Percentiles rank a stretch among this genome's conserved stretches.
Conservation (phyloP, 2,329 filamentous ascomycete species). For the Aureobasidium subglaciale region DNA sequence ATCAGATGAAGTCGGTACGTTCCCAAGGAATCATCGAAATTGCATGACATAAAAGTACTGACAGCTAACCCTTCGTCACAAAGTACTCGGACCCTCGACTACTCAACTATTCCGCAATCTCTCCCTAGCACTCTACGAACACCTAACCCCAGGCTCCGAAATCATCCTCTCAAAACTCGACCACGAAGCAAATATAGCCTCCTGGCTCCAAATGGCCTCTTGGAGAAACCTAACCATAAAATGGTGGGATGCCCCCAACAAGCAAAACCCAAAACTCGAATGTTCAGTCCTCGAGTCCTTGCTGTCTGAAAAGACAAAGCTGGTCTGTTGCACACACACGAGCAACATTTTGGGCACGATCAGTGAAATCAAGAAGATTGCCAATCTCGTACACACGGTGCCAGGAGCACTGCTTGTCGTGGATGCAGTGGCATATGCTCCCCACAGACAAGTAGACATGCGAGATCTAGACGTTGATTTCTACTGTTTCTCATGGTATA, state of each 20-base stretch:
- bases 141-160: conserved; percentile 48
- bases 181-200: conserved; percentile 69
- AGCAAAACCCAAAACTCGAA: conserved; percentile 52
- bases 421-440: conserved; percentile 70
- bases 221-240: conserved; percentile 55
- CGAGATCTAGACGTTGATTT: conserved; percentile 63
- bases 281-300: conserved; percentile 51
- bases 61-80: not conserved
- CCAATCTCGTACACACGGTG: conserved; percentile 44
- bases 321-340: conserved; percentile 67
- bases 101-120: conserved; percentile 72
- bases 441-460: conserved; percentile 64
- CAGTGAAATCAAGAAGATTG: conserved; percentile 53
- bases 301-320: conserved; percentile 56
- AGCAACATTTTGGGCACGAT: conserved; percentile 69
- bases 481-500: conserved; percentile 77
- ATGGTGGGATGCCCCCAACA: conserved; percentile 52
- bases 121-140: conserved; percentile 47
- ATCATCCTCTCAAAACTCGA: conserved; percentile 66
- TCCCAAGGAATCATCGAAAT: too few relatives aligned
- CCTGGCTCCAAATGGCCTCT: conserved; percentile 63
- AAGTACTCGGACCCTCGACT: conserved; percentile 64
- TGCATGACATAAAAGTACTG: not conserved
- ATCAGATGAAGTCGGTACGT: conserved; percentile 50
- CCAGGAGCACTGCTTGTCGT: conserved; percentile 59